These are phyloP conservation scores for Eucalyptus cloeziana DNA, from an alignment of 345 rosid species.

Conservation along the genomic window DNA sequence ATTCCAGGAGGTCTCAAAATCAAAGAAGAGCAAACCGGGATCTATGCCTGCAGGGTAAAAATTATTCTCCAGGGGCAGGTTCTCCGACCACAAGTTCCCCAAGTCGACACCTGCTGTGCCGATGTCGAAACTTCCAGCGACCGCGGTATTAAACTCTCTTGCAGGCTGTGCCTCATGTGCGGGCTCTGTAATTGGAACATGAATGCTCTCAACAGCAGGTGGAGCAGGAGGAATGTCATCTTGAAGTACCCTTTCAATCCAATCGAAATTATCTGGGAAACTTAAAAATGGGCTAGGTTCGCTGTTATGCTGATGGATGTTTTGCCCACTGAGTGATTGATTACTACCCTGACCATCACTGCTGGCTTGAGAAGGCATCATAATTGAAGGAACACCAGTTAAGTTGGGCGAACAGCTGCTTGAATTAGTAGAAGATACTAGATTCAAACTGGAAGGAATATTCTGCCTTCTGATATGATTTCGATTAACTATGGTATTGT, in stretches of 20 bases:
- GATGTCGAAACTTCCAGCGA: background rate
- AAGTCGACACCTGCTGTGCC: background rate
- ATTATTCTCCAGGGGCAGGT: background rate
- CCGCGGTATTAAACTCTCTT: background rate
- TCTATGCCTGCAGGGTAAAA: constrained; percentile 15
- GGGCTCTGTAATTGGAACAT: background rate
- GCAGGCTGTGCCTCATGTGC: background rate
- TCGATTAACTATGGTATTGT: background rate
- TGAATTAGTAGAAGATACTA: background rate
- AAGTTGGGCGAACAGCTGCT: background rate
- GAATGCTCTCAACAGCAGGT: background rate
- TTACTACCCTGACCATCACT: background rate
- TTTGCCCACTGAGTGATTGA: background rate
- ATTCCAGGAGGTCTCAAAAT: constrained; percentile 30
- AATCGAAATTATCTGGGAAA: background rate
- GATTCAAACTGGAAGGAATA: background rate
- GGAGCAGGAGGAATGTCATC: background rate
- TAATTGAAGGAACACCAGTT: background rate
- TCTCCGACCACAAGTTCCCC: constrained; percentile 10
- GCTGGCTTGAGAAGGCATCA: background rate
- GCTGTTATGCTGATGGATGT: background rate
- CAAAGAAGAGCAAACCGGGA: constrained; percentile 14
- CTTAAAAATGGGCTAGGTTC: background rate
- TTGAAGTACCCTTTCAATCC: background rate
- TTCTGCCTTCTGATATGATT: background rate